Evolutionary conservation across 306 rosid species (phyloP), one percentile per base, ranked within the genome.

Genomic region (Citrullus colocynthis): DNA sequence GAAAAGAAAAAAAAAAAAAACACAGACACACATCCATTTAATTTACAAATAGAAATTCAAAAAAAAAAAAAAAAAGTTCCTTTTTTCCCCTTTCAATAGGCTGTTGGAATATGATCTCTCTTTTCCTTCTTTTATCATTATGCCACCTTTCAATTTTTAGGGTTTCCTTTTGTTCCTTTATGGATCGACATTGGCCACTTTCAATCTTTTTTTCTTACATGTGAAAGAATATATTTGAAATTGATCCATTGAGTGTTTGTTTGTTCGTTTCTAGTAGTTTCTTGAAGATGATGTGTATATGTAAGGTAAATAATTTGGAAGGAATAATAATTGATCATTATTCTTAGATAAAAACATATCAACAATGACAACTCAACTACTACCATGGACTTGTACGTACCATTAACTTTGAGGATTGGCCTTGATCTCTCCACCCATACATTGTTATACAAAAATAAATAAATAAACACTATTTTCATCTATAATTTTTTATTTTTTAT

Each of bases 81-180:
- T 66, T 34, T 16, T 37, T 36, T 2, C 8, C n/a, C 18, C 39
- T 1, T 48, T 48, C 76, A 48, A 71, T 48, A 48, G 42, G 42
- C 24, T 72, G 42, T 21, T 72, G 15, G 76, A 49, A 72, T 72
- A 72, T 72, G 62, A 51, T 73, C 77, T 52, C 61, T 73, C 59
- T 15, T 42, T 42, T 52, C 57, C 51, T 21, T 67, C 4, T 67
- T 65, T 65, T 7, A 63, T 67, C 74, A 42, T 30, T 17, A 7
- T 52, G 61, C 61, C 75, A 69, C 59, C 76, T 72, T 49, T 72
- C 42, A 42, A 42, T 48, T 72, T 10, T 28, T 72, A 45, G 14
- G 76, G 58, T 54, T 51, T 73, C 9, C 28, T 73, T 48, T 73
- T 51, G 28, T 10, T 32, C 61, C 30, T 73, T 32, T 34, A 32